phyloP scores from a whole-genome alignment of 441 rosid species.

The Geranium incanum region DNA sequence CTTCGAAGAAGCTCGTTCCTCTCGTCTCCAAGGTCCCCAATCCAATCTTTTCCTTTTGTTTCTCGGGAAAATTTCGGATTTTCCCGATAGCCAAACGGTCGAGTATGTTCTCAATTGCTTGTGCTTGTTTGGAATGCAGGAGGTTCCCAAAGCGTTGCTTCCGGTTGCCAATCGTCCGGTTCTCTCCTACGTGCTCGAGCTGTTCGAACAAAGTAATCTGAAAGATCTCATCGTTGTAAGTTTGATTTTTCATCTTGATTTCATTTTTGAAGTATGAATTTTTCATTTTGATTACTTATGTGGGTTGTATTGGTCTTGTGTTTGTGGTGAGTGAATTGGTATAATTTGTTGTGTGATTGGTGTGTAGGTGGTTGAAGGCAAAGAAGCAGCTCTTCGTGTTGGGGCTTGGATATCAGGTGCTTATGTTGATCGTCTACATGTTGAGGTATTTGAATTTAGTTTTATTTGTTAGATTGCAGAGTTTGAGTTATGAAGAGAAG shows the following conservation, averaged over 20 bases:
- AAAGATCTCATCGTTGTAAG: slow-evolving; percentile 85
- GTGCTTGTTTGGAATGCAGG: slow-evolving; percentile 38
- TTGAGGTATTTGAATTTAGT: slow-evolving; percentile 43
- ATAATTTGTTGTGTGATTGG: not conserved
- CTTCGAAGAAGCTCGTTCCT: slow-evolving; percentile 60
- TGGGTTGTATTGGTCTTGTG: not conserved
- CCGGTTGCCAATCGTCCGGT: slow-evolving; percentile 89
- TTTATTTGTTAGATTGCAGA: not conserved
- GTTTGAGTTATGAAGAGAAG: not conserved
- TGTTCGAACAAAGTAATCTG: slow-evolving; percentile 62
- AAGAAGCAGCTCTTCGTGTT: slow-evolving; percentile 68
- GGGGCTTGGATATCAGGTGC: slow-evolving; percentile 84
- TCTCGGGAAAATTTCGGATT: not conserved
- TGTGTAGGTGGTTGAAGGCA: slow-evolving; percentile 81
- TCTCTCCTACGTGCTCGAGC: slow-evolving; percentile 70
- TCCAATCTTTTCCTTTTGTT: not conserved
- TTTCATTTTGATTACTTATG: not conserved
- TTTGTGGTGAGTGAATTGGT: not conserved
- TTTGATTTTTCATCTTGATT: not conserved
- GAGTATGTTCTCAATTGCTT: not conserved
- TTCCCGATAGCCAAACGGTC: not conserved
- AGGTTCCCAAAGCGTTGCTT: slow-evolving; percentile 78
- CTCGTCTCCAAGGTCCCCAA: slow-evolving; percentile 64
- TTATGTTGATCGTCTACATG: slow-evolving; percentile 76
- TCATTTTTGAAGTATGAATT: no score